phyloP scores from a whole-genome alignment of 129 eudicot species.

The Tanacetum coccineum region DNA sequence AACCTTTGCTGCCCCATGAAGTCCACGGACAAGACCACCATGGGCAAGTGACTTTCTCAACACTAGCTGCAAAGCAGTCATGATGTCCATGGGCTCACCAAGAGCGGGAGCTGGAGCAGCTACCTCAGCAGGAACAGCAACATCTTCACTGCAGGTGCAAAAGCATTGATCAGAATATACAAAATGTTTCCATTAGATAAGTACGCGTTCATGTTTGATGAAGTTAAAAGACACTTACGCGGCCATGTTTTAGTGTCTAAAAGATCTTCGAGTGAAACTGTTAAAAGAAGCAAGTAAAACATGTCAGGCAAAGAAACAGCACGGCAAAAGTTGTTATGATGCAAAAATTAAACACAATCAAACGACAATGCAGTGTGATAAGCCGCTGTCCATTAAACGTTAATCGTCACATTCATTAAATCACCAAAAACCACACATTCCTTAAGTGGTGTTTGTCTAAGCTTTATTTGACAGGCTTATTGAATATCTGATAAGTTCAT shows the following conservation, averaged over 20 bases:
- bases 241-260: slow-evolving; percentile 29
- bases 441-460: no score
- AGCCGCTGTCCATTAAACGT: neutral
- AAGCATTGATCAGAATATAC: neutral
- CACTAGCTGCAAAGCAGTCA: slow-evolving; percentile 93
- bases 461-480: neutral
- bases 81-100: slow-evolving; percentile 95
- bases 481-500: no score
- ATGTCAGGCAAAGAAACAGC: slow-evolving; percentile 12
- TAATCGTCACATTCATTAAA: no score
- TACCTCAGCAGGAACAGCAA: slow-evolving; percentile 53
- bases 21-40: slow-evolving; percentile 89
- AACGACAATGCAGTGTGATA: neutral
- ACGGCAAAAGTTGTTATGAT: neutral
- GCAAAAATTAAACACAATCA: neutral
- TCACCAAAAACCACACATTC: no score
- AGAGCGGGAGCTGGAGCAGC: slow-evolving; percentile 69
- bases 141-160: slow-evolving; percentile 68
- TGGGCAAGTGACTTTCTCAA: slow-evolving; percentile 83
- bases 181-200: neutral
- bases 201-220: neutral
- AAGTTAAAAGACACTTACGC: slow-evolving; percentile 22
- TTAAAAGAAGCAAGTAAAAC: neutral
- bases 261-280: slow-evolving; percentile 22
- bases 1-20: slow-evolving; percentile 89